A percentile compares a stretch with the other conserved stretches of the same genome.
Evolutionary conservation across 768 basidiomycete species (phyloP).

Genomic region (Boletus sp.): DNA sequence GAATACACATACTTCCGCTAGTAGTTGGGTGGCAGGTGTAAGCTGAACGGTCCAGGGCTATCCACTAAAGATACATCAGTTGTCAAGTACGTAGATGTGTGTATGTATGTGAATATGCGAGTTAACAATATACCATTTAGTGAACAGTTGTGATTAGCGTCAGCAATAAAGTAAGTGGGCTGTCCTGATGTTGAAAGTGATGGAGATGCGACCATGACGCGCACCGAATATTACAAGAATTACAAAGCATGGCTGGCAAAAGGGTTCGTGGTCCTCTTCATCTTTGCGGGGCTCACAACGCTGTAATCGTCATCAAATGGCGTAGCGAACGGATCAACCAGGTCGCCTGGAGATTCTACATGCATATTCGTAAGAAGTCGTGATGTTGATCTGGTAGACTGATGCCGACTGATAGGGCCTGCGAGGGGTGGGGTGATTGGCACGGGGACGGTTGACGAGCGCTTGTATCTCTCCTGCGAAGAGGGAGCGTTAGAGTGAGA

Average conservation of each 20-base stretch:
- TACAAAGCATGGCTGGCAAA: slow-evolving; percentile 40
- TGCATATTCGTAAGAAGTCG: slow-evolving; percentile 44
- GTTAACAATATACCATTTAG: slow-evolving; percentile 6
- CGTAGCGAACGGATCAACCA: slow-evolving; percentile 62
- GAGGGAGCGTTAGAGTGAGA: slow-evolving; percentile 5
- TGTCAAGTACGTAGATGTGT: background rate
- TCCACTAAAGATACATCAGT: slow-evolving; percentile 29
- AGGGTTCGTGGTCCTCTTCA: slow-evolving; percentile 55
- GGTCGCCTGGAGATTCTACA: slow-evolving; percentile 36
- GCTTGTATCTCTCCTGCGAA: slow-evolving; percentile 19
- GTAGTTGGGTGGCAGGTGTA: background rate
- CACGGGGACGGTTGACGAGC: slow-evolving; percentile 21
- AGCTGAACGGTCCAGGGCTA: slow-evolving; percentile 2
- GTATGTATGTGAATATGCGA: slow-evolving; percentile 6
- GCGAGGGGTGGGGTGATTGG: slow-evolving; percentile 13
- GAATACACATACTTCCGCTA: background rate
- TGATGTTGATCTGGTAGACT: slow-evolving; percentile 38
- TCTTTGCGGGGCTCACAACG: slow-evolving; percentile 28
- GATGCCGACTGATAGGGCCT: slow-evolving; percentile 18
- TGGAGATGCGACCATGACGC: background rate
- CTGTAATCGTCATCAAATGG: slow-evolving; percentile 75
- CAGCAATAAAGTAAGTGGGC: slow-evolving; percentile 11
- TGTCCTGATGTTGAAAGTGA: background rate
- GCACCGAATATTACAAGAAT: background rate
- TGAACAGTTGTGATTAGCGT: slow-evolving; percentile 13